These are phyloP conservation scores for Geranomyces michiganensis DNA, from an alignment of 192 early-diverging fungal genomes.

Conservation along the genomic window DNA sequence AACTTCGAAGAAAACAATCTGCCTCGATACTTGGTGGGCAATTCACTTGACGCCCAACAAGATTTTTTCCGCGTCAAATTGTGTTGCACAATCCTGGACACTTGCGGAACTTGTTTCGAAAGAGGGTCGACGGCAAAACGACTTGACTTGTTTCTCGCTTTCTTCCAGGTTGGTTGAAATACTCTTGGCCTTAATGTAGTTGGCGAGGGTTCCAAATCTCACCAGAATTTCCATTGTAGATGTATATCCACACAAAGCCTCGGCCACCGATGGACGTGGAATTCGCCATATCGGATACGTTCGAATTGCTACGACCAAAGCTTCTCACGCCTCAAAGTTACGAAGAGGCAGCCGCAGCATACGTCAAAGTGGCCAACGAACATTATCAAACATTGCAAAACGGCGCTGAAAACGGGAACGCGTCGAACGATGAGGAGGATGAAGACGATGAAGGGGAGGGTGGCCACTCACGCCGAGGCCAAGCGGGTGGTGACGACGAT, in stretches of 20 bases:
- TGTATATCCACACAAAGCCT: constrained; percentile 87
- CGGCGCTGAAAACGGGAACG: constrained; percentile 20
- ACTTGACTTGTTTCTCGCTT: constrained; percentile 74
- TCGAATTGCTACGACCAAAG: constrained; percentile 70
- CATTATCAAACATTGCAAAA: constrained; percentile 56
- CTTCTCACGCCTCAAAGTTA: constrained; percentile 63
- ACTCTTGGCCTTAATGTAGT: too few species aligned
- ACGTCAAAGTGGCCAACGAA: constrained; percentile 59
- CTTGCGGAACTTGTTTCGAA: constrained; percentile 84
- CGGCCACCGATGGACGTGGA: constrained; percentile 85
- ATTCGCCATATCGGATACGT: constrained; percentile 79
- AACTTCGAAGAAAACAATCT: constrained; percentile 52
- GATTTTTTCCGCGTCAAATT: constrained; percentile 95
- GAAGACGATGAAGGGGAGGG: constrained; percentile 53
- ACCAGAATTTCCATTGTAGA: constrained; percentile 36
- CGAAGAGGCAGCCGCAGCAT: constrained; percentile 78
- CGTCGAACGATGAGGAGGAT: constrained; percentile 41
- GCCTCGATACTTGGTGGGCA: constrained; percentile 53
- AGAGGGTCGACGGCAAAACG: constrained; percentile 64
- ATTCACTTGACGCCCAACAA: constrained; percentile 72
- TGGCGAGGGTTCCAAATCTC: not conserved
- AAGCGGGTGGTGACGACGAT: constrained; percentile 35
- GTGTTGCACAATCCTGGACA: constrained; percentile 81
- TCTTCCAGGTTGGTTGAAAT: constrained; percentile 71
- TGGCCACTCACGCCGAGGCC: constrained; percentile 36